These are phyloP conservation scores for Naganishia sp. DNA, from an alignment of 1,284 basidiomycete species.

Conservation along the genomic window DNA sequence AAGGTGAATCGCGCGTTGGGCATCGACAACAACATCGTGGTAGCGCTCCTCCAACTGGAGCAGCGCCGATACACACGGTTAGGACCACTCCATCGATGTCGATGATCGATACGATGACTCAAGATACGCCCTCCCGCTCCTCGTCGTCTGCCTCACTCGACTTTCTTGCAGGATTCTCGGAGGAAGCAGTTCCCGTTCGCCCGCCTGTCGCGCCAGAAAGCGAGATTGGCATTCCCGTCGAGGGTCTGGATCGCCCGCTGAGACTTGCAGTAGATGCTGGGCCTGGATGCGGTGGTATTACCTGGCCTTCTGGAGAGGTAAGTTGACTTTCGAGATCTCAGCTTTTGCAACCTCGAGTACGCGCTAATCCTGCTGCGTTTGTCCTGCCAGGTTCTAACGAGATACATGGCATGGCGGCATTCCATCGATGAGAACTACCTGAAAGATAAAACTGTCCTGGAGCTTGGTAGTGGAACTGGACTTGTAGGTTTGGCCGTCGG, in stretches of 20 bases:
- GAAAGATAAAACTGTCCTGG: constrained; percentile 65
- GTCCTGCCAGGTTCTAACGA: constrained; percentile 66
- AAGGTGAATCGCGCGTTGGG: too few species aligned
- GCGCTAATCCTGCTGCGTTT: neutral
- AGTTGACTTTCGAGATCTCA: constrained; percentile 36
- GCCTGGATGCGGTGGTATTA: constrained; percentile 85
- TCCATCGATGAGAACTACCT: constrained; percentile 55
- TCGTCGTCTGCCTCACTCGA: constrained; percentile 42
- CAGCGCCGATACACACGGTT: too few species aligned
- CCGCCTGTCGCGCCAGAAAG: constrained; percentile 41
- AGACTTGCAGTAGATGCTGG: constrained; percentile 69
- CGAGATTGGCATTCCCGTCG: constrained; percentile 41
- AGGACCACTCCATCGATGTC: too few species aligned
- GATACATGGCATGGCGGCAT: constrained; percentile 66
- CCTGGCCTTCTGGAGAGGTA: constrained; percentile 91
- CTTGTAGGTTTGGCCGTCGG: constrained; percentile 82
- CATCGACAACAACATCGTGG: too few species aligned
- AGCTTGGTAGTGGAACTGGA: constrained; percentile 83
- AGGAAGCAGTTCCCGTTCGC: constrained; percentile 44
- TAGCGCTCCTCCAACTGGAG: too few species aligned
- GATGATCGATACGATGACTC: neutral
- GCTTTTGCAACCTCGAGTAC: too few species aligned
- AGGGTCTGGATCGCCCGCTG: constrained; percentile 46
- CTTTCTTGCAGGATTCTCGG: constrained; percentile 41
- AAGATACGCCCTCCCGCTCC: constrained; percentile 31